These are phyloP conservation scores for Vigna hirtella DNA, from an alignment of 306 rosid genomes.

Conservation along the genomic window DNA sequence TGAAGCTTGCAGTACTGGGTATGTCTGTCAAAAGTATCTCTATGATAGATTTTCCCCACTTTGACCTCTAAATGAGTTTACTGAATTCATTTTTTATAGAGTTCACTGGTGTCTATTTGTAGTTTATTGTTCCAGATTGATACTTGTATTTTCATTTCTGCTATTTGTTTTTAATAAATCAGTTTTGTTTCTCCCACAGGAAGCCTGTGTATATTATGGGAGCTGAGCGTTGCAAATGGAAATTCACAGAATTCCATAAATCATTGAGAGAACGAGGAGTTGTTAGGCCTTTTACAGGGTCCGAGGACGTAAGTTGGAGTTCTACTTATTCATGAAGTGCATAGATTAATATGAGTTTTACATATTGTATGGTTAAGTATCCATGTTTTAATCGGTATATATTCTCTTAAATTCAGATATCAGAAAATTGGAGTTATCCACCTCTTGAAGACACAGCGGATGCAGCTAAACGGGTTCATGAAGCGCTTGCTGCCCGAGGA, in stretches of 20 bases:
- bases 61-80: slow-evolving; percentile 5
- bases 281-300: slow-evolving; percentile 85
- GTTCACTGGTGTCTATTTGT: background rate
- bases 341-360: background rate
- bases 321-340: slow-evolving; percentile 20
- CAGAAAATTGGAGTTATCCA: slow-evolving; percentile 99
- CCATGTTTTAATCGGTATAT: slow-evolving; percentile 16
- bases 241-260: slow-evolving; percentile 79
- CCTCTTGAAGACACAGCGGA: slow-evolving; percentile 87
- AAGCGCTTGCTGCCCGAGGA: slow-evolving; percentile 82
- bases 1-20: slow-evolving; percentile 99
- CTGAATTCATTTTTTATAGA: slow-evolving; percentile 1
- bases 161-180: slow-evolving; percentile 5
- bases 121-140: background rate
- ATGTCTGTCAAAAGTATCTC: slow-evolving; percentile 47
- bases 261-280: slow-evolving; percentile 77
- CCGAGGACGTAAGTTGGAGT: slow-evolving; percentile 82
- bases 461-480: slow-evolving; percentile 80
- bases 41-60: slow-evolving; percentile 3
- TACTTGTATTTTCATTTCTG: slow-evolving; percentile 7
- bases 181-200: slow-evolving; percentile 52
- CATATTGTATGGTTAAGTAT: slow-evolving; percentile 1
- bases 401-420: slow-evolving; percentile 59
- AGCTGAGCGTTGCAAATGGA: slow-evolving; percentile 89
- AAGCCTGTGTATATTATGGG: slow-evolving; percentile 90